Conservation (phyloP, 2,329 filamentous ascomycete genomes). For the Colletotrichum camelliae region DNA sequence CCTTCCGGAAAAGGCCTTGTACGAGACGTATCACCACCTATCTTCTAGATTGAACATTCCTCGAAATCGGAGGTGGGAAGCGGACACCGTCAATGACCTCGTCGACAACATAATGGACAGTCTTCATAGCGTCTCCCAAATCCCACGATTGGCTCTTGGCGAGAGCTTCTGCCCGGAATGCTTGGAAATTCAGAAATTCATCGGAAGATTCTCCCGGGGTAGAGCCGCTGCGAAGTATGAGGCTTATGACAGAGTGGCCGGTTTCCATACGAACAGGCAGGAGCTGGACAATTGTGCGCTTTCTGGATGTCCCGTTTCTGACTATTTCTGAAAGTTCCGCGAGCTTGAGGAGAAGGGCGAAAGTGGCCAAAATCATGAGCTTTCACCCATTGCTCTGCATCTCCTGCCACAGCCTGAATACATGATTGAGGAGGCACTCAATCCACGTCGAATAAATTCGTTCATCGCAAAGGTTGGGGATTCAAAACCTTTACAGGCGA, state of each 20-base stretch:
- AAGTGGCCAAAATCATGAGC: not conserved
- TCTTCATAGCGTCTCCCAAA: rapidly evolving
- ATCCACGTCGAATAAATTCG: rapidly evolving
- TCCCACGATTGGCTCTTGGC: not conserved
- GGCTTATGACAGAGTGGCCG: rapidly evolving
- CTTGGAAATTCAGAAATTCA: too few species aligned
- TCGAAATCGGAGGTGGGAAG: rapidly evolving
- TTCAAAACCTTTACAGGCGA: rapidly evolving
- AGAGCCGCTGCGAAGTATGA: not conserved
- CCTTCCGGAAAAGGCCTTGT: not conserved
- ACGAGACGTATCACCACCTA: rapidly evolving
- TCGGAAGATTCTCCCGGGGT: rapidly evolving
- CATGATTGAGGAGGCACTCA: not conserved
- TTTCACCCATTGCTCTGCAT: too few species aligned
- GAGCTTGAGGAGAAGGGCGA: rapidly evolving
- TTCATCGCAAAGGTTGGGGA: not conserved
- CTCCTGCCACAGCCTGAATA: too few species aligned
- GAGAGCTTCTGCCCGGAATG: not conserved
- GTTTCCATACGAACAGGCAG: not conserved
- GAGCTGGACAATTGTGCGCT: not conserved
- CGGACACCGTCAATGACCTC: not conserved
- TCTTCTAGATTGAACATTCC: rapidly evolving
- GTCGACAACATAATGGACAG: rapidly evolving
- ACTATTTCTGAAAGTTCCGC: not conserved
- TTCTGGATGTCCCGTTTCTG: not conserved